Percentiles rank a stretch among this genome's conserved stretches.
These are phyloP conservation scores for Wickerhamiella infanticola DNA, from an alignment of 1,139 yeast species.

Conservation along the genomic window DNA sequence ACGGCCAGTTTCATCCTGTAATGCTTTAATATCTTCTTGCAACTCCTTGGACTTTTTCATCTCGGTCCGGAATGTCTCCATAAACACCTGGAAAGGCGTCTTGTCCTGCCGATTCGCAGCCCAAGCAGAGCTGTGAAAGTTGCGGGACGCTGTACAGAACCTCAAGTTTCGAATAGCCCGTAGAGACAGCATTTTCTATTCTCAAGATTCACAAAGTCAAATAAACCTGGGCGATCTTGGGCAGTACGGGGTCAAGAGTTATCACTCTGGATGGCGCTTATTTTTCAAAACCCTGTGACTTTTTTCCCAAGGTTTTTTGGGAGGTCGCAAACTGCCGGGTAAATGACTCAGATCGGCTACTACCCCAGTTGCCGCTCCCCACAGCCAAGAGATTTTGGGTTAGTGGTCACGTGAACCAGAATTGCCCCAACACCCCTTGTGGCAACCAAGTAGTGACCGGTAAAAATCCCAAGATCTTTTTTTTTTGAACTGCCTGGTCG, in stretches of 20 bases:
- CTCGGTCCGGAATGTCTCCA: constrained; percentile 81
- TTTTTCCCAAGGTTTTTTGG: not conserved
- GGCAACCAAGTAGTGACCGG: no score
- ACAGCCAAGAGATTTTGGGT: no score
- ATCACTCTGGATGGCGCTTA: not conserved
- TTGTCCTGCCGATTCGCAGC: constrained; percentile 23
- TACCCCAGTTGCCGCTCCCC: no score
- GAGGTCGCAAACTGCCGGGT: no score
- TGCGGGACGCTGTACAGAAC: constrained; percentile 1
- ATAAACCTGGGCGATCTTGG: not conserved
- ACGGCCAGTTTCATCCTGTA: constrained; percentile 92
- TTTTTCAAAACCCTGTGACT: not conserved
- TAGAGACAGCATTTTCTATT: not conserved
- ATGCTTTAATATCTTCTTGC: constrained; percentile 83
- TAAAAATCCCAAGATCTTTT: no score
- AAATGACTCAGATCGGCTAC: no score
- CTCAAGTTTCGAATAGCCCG: not conserved
- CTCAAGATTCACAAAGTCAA: no score
- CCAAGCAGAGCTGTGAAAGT: constrained; percentile 8
- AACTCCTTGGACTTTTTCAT: constrained; percentile 83
- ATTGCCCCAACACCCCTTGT: no score
- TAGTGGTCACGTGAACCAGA: no score
- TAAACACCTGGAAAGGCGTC: constrained; percentile 83
- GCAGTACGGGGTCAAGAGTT: not conserved
- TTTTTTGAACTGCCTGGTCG: no score